A percentile compares a stretch with the other conserved stretches of the same genome.
Conservation (phyloP, 2,329 filamentous ascomycete genomes). For the Epichloe uncinata region DNA sequence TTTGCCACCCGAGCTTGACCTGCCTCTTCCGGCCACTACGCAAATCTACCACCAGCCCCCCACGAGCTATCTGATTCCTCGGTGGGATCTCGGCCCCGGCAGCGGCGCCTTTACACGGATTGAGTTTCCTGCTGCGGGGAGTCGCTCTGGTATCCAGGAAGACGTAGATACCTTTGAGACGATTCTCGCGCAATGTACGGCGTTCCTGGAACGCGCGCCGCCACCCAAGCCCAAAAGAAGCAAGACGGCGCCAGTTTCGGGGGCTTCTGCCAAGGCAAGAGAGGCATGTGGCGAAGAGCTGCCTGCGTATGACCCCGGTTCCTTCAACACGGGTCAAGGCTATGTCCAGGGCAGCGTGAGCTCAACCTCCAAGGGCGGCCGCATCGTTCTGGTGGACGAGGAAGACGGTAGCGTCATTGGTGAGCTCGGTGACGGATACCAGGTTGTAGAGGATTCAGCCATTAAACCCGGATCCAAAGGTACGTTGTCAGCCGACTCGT, state of each 20-base stretch:
- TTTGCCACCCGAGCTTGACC: conserved; percentile 83
- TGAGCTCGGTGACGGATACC: conserved; percentile 71
- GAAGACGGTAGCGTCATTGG: conserved; percentile 93
- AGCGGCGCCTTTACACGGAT: conserved; percentile 86
- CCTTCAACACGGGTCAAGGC: conserved; percentile 67
- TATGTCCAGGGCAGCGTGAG: conserved; percentile 55
- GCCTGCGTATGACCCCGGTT: conserved; percentile 65
- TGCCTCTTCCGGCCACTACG: conserved; percentile 85
- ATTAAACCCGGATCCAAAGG: conserved; percentile 85
- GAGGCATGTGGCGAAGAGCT: conserved; percentile 30
- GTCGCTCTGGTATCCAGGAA: conserved; percentile 65
- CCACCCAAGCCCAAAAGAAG: conserved; percentile 34
- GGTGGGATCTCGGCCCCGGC: conserved; percentile 84
- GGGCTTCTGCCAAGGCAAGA: conserved; percentile 26
- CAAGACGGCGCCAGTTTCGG: conserved; percentile 12
- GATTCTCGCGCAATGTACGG: conserved; percentile 93
- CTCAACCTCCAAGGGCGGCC: conserved; percentile 42
- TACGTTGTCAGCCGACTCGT: conserved; percentile 24
- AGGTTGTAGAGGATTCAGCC: conserved; percentile 62
- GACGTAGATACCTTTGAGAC: conserved; percentile 96
- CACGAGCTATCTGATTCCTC: conserved; percentile 81
- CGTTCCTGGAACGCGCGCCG: conserved; percentile 75
- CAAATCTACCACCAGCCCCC: conserved; percentile 98
- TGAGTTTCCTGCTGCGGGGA: conserved; percentile 68
- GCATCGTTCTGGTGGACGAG: conserved; percentile 89